Percentiles rank a stretch among this genome's conserved stretches.
Evolutionary conservation across 2,329 filamentous ascomycete species (phyloP).

Genomic region (Fonsecaea erecta): DNA sequence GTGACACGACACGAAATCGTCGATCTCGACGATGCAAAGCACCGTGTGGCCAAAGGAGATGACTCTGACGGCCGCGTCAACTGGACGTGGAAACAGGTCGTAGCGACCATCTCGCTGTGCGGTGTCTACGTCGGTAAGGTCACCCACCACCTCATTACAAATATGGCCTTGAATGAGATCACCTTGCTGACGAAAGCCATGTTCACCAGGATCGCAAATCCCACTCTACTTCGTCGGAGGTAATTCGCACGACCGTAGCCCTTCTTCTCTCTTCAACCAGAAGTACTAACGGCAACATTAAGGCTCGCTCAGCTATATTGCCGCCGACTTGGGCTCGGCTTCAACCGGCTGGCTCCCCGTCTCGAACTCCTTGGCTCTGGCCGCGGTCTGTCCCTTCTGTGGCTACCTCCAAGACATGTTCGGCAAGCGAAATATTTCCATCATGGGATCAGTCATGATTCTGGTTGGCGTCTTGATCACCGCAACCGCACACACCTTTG

Average conservation of each 20-base stretch:
- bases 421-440: constrained; percentile 29
- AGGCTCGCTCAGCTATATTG: constrained; percentile 29
- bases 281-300: constrained; percentile 38
- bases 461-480: constrained; percentile 26
- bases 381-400: constrained; percentile 30
- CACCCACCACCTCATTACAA: no score
- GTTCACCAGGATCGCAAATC: constrained; percentile 54
- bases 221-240: constrained; percentile 33
- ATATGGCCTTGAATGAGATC: neutral
- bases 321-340: constrained; percentile 22
- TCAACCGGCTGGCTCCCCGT: constrained; percentile 29
- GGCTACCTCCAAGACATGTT: constrained; percentile 34
- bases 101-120: constrained; percentile 21
- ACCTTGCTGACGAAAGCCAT: constrained; percentile 57
- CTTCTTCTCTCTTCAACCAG: constrained; percentile 58
- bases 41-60: constrained; percentile 20
- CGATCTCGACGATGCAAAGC: constrained; percentile 5
- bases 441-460: constrained; percentile 25
- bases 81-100: constrained; percentile 26
- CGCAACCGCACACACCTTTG: constrained; percentile 32
- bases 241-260: constrained; percentile 51
- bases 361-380: constrained; percentile 28
- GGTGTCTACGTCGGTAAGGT: constrained; percentile 25
- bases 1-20: constrained; percentile 2
- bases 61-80: constrained; percentile 24